Percentiles rank a stretch among this genome's conserved stretches.
Conservation (phyloP, 2,329 filamentous ascomycete genomes). For the Trichoderma atroviride region DNA sequence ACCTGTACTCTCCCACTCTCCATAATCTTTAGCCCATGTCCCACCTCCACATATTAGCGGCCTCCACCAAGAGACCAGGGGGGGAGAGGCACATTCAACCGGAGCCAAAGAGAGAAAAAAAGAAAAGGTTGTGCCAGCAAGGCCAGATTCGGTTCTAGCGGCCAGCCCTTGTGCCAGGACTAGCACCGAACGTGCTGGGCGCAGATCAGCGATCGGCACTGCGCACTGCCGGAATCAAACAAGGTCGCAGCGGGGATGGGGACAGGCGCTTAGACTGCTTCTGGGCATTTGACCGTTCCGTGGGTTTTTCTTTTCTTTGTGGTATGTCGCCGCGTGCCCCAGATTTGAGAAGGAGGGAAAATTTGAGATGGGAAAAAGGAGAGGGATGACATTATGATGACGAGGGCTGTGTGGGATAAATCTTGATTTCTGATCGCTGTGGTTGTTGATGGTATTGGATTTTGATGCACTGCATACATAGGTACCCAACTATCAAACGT, state of each 20-base stretch:
- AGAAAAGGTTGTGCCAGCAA: not conserved
- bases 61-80: not conserved
- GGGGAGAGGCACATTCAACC: not conserved
- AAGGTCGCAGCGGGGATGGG: constrained; percentile 4
- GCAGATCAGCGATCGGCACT: constrained; percentile 23
- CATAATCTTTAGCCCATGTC: not conserved
- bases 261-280: constrained; percentile 9
- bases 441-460: not conserved
- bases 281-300: constrained; percentile 16
- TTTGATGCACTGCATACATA: not conserved
- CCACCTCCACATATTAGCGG: constrained; percentile 16
- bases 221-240: constrained; percentile 6
- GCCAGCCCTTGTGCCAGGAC: not conserved
- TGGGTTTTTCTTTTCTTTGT: not conserved
- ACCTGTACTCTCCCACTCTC: not conserved
- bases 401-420: not conserved
- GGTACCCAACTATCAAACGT: not conserved
- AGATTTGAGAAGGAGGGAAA: not conserved
- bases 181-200: not conserved
- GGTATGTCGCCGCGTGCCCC: not conserved
- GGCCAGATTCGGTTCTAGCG: not conserved
- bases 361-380: not conserved
- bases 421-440: not conserved
- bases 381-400: not conserved
- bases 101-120: not conserved